Evolutionary conservation across 805 yeast species (phyloP).

Genomic region (Pichia californica): DNA sequence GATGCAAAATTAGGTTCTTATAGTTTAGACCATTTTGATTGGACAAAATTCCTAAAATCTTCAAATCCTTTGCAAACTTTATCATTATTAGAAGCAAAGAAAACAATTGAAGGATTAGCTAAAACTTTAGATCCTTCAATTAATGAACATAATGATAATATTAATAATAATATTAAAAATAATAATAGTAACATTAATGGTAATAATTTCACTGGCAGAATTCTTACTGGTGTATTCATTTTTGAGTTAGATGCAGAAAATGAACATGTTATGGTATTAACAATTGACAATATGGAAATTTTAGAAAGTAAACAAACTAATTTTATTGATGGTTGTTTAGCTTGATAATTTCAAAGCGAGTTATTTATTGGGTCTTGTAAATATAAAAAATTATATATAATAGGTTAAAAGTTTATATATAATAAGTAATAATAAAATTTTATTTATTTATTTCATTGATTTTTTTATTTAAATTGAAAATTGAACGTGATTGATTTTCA

Average conservation of each 20-base stretch:
- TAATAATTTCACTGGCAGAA: slow-evolving; percentile 27
- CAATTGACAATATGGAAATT: slow-evolving; percentile 60
- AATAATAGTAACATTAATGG: not conserved
- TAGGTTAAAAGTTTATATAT: too few species aligned
- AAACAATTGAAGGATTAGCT: slow-evolving; percentile 10
- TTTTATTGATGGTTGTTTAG: slow-evolving; percentile 9
- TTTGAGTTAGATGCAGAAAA: slow-evolving; percentile 58
- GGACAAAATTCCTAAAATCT: slow-evolving; percentile 16
- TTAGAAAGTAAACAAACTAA: slow-evolving; percentile 36
- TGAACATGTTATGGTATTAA: slow-evolving; percentile 51
- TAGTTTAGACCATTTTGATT: slow-evolving; percentile 17
- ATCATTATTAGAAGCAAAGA: slow-evolving; percentile 10
- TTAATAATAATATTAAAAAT: not conserved
- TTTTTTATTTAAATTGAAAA: not conserved
- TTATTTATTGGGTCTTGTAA: too few species aligned
- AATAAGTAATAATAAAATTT: too few species aligned
- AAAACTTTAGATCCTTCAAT: slow-evolving; percentile 6
- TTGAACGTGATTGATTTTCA: too few species aligned
- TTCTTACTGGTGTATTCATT: slow-evolving; percentile 50
- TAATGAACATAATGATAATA: not conserved
- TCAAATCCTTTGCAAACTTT: slow-evolving; percentile 11
- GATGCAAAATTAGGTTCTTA: slow-evolving; percentile 24
- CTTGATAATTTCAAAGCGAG: not conserved
- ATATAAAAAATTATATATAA: too few species aligned
- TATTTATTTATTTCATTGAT: not conserved